Base-by-base conservation (phyloP, 2,329 filamentous ascomycete genomes). In the Ramularia endophylla region DNA sequence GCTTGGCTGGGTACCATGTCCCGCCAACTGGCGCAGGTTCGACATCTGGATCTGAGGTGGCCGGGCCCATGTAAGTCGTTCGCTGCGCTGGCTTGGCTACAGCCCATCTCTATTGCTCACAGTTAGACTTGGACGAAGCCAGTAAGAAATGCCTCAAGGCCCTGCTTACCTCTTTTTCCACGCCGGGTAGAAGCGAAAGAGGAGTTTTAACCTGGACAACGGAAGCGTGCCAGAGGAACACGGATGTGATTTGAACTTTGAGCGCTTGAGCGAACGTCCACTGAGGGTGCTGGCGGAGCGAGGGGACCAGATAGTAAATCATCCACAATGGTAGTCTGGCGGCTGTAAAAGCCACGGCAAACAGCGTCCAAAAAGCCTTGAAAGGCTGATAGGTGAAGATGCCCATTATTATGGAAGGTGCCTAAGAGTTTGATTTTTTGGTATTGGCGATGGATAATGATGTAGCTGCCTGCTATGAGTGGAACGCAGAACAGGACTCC, bases 191-290 rank as follows among this genome's bases (percentile, higher is more conserved):
- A 2, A 69, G 57, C 0, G 63, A 58, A 0, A 64, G 57, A 0
- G 63, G 56, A 1, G 61, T 54, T 38, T 51, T 49, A 36, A 54
- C 38, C 27, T 54, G 37, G 17, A 68, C 43, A 3, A 33, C 46
- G 2, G 62, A 52, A 9, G 54, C 22, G 48, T 66, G 61, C 42
- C 59, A 54, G 17, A 68, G 44, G 25, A 59, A 51, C 8, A 56
- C 46, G 43, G 50, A 61, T 30, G 67, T 29, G 13, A 67, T 36
- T 18, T 60, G 60, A 16, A 63, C 51, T 27, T 43, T 38, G 27
- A 71, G 38, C 3, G 65, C 62, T 50, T 70, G 66, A 8, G 56
- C 50, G 46, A 61, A 64, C 16, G 56, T 63, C 64, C 65, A 71
- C 42, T 55, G 43, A 2, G 59, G 57, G 43, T 68, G 58, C 33